phyloP scores from a whole-genome alignment of 2,329 filamentous ascomycete genomes.

The Sphaerulina vaccinii region DNA sequence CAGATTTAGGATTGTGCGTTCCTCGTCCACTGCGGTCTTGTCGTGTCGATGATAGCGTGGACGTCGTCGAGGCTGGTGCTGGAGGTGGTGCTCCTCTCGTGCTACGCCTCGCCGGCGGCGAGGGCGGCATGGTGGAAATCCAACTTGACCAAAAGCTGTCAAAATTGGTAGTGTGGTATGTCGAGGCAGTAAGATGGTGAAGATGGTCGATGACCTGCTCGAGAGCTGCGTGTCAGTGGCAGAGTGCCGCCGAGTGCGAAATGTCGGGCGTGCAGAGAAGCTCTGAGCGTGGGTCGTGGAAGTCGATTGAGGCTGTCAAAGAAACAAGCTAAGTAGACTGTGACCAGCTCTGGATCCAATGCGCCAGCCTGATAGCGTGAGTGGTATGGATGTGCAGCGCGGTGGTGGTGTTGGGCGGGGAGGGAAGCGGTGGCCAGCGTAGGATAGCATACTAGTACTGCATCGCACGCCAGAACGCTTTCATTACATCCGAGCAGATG shows the following conservation, averaged over 20 bases:
- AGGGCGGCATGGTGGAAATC: slow-evolving; percentile 24
- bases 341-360: background rate
- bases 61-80: slow-evolving; percentile 71
- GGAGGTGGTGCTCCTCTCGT: slow-evolving; percentile 64
- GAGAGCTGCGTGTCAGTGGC: background rate
- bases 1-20: slow-evolving; percentile 73
- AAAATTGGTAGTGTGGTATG: background rate
- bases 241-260: background rate
- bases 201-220: background rate
- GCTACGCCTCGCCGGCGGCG: slow-evolving; percentile 64
- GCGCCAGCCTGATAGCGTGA: background rate
- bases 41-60: slow-evolving; percentile 68
- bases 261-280: slow-evolving; percentile 1
- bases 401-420: background rate
- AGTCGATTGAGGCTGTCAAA: background rate
- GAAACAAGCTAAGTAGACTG: background rate
- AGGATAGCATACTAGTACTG: background rate
- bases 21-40: slow-evolving; percentile 69
- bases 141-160: background rate
- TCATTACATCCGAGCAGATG: background rate
- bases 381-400: background rate
- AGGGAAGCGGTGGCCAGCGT: background rate
- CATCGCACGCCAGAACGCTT: background rate
- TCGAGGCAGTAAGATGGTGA: background rate
- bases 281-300: slow-evolving; percentile 2